phyloP scores from a whole-genome alignment of 805 yeast species.

The Yamadazyma insecticola region DNA sequence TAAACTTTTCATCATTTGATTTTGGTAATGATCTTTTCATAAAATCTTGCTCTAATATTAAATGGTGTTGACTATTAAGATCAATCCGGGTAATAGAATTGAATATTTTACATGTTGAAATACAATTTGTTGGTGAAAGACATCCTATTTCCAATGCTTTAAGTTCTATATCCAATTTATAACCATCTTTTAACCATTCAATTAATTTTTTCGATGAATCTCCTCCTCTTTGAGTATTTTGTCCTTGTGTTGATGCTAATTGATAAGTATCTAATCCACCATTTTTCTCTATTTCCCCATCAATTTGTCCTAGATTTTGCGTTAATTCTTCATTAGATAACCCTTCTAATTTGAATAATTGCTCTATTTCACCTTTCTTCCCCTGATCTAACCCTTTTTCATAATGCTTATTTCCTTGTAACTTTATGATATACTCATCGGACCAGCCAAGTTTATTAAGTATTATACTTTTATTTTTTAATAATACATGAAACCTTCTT shows the following conservation, averaged over 20 bases:
- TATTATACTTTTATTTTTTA: constrained; percentile 49
- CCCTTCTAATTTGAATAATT: constrained; percentile 6
- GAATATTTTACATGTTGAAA: constrained; percentile 57
- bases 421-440: constrained; percentile 12
- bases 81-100: constrained; percentile 61
- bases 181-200: constrained; percentile 52
- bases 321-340: constrained; percentile 14
- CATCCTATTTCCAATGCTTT: constrained; percentile 82
- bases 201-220: constrained; percentile 82
- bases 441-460: constrained; percentile 23
- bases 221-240: constrained; percentile 73
- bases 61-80: constrained; percentile 71
- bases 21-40: constrained; percentile 68
- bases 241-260: constrained; percentile 82
- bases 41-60: constrained; percentile 75
- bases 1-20: constrained; percentile 43
- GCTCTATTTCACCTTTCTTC: not conserved
- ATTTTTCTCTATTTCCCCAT: constrained; percentile 52
- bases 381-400: constrained; percentile 5
- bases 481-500: constrained; percentile 68
- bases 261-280: constrained; percentile 86
- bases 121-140: constrained; percentile 60
- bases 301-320: constrained; percentile 47
- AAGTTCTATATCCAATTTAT: constrained; percentile 3
- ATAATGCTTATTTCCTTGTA: constrained; percentile 3